phyloP scores from a whole-genome alignment of 129 eudicot genomes.

The Lonicera japonica region DNA sequence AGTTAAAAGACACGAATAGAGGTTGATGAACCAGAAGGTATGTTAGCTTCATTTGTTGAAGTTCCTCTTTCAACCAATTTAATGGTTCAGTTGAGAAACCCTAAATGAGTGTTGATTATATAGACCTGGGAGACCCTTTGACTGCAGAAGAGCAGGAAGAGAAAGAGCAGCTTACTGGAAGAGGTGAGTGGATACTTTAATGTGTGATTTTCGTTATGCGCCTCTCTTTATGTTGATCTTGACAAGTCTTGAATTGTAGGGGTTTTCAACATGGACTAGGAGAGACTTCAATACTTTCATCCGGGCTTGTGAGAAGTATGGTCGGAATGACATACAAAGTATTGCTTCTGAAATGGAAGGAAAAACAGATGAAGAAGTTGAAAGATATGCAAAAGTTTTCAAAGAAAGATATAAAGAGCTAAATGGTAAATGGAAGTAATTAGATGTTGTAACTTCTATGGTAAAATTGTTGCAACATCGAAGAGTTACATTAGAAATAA shows the following conservation, averaged over 20 bases:
- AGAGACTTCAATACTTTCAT: slow-evolving; percentile 81
- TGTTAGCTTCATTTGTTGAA: slow-evolving; percentile 4
- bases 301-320: slow-evolving; percentile 96
- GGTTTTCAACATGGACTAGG: slow-evolving; percentile 93
- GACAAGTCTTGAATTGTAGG: slow-evolving; percentile 29
- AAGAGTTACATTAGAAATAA: too few species aligned
- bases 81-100: neutral
- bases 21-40: slow-evolving; percentile 94
- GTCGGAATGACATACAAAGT: slow-evolving; percentile 67
- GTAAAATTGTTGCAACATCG: too few species aligned
- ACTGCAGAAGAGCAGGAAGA: slow-evolving; percentile 97
- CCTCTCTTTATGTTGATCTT: neutral
- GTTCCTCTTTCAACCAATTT: neutral
- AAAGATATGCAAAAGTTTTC: slow-evolving; percentile 85
- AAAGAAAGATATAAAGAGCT: slow-evolving; percentile 88
- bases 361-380: slow-evolving; percentile 78
- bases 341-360: slow-evolving; percentile 97
- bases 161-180: slow-evolving; percentile 75
- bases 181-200: slow-evolving; percentile 40
- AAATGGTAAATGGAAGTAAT: slow-evolving; percentile 46
- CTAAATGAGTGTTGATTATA: slow-evolving; percentile 10
- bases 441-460: too few species aligned
- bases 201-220: neutral
- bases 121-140: slow-evolving; percentile 88
- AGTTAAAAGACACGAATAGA: slow-evolving; percentile 82